Evolutionary conservation across 352 stramenopile species (phyloP).

Genomic region (Thalassiosira oceanica): DNA sequence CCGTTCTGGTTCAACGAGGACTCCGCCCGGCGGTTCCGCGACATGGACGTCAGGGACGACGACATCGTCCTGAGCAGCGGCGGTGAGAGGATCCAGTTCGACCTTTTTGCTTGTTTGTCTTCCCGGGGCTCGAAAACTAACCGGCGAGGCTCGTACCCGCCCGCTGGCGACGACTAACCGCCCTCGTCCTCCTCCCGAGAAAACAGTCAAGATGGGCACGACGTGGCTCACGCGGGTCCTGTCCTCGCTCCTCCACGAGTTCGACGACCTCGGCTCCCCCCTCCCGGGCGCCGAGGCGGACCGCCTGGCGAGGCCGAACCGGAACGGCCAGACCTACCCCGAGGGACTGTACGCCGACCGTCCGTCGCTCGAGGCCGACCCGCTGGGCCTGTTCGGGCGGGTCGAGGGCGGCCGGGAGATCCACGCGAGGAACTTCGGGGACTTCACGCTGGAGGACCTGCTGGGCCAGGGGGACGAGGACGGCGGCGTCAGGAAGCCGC

Average conservation of each 20-base stretch:
- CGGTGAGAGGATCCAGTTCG: too few relatives aligned
- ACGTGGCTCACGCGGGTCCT: conserved; percentile 34
- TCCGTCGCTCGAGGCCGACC: conserved; percentile 2
- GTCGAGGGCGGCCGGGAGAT: not conserved
- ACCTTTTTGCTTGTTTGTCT: too few relatives aligned
- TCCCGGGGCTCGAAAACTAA: too few relatives aligned
- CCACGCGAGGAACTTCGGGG: conserved; percentile 13
- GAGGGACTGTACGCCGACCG: conserved; percentile 20
- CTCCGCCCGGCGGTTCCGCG: conserved; percentile 10
- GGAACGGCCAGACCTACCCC: conserved; percentile 34
- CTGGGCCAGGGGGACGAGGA: conserved; percentile 9
- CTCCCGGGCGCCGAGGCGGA: not conserved
- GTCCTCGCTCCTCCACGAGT: conserved; percentile 19
- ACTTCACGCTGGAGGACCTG: conserved; percentile 38
- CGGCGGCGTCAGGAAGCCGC: too few relatives aligned
- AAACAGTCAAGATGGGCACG: conserved; percentile 45
- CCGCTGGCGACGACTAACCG: too few relatives aligned
- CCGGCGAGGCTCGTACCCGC: too few relatives aligned
- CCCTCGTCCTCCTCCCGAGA: too few relatives aligned
- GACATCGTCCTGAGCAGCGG: conserved; percentile 29
- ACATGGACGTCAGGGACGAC: not conserved
- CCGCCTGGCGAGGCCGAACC: not conserved
- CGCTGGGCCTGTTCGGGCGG: conserved; percentile 1
- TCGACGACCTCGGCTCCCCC: conserved; percentile 14
- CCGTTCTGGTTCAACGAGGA: conserved; percentile 34